Evolutionary conservation across 2,329 filamentous ascomycete species (phyloP).

Genomic region (Iodosphaeria phyllophila): DNA sequence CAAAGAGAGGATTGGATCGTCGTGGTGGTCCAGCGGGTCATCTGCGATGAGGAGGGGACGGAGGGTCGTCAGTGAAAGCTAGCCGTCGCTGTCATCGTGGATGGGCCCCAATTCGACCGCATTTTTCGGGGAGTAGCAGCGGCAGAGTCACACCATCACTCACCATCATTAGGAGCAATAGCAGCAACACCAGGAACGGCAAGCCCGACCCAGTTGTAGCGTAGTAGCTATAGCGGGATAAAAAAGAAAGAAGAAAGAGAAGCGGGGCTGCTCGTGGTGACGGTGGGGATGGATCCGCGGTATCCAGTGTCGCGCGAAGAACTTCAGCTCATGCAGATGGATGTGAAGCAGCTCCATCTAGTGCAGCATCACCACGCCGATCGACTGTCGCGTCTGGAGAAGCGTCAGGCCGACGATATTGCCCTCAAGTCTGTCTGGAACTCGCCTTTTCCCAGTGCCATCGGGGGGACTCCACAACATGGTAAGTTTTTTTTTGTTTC

Average conservation of each 20-base stretch:
- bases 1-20: conserved; percentile 1
- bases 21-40: conserved; percentile 8
- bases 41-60: conserved; percentile 16
- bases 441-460: conserved; percentile 75
- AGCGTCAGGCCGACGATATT: conserved; percentile 48
- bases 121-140: no score
- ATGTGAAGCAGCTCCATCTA: conserved; percentile 48
- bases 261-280: no score
- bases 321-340: conserved; percentile 50
- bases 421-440: conserved; percentile 77
- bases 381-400: conserved; percentile 41
- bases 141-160: no score
- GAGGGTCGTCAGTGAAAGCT: conserved; percentile 14
- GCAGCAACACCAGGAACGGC: no score
- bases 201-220: no score
- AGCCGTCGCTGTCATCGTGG: conserved; percentile 11
- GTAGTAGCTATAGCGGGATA: no score
- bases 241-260: no score
- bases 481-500: conserved; percentile 33
- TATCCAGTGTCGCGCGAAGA: conserved; percentile 42
- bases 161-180: no score
- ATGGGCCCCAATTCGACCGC: no score
- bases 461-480: conserved; percentile 72
- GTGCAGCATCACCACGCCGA: conserved; percentile 44
- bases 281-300: conserved; percentile 47